Evolutionary conservation across 2,329 filamentous ascomycete genomes (phyloP).

Genomic region (Neofusicoccum umdonicola): DNA sequence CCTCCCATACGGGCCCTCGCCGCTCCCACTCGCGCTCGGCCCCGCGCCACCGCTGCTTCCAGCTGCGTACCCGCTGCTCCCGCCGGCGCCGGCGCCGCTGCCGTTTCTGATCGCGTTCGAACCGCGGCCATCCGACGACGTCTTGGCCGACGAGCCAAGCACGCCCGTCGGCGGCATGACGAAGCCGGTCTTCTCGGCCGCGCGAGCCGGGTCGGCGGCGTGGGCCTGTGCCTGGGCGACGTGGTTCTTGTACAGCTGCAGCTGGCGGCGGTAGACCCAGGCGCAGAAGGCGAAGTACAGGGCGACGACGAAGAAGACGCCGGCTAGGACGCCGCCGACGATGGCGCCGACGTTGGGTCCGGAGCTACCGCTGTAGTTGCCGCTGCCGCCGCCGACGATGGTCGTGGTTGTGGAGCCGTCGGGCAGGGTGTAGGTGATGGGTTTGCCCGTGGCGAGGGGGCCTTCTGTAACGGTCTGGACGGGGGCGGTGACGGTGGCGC

Average conservation of each 20-base stretch:
- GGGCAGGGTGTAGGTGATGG: constrained; percentile 67
- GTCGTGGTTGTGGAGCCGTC: constrained; percentile 36
- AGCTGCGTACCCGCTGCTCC: constrained; percentile 33
- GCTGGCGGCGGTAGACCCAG: constrained; percentile 71
- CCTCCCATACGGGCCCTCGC: constrained; percentile 20
- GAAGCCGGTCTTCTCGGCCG: constrained; percentile 32
- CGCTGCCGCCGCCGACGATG: constrained; percentile 30
- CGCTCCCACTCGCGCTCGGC: not conserved
- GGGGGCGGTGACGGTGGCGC: constrained; percentile 68
- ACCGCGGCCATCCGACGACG: not conserved
- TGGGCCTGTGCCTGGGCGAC: constrained; percentile 64
- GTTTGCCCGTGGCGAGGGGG: constrained; percentile 67
- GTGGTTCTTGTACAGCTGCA: constrained; percentile 68
- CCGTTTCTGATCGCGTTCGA: constrained; percentile 15
- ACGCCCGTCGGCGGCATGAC: constrained; percentile 23
- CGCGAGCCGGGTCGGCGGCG: constrained; percentile 42
- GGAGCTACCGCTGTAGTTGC: constrained; percentile 20
- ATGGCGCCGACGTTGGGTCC: constrained; percentile 55
- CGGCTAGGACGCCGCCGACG: constrained; percentile 61
- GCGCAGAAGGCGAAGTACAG: constrained; percentile 68
- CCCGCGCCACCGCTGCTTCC: constrained; percentile 10
- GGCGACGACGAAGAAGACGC: constrained; percentile 60
- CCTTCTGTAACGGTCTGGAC: constrained; percentile 62
- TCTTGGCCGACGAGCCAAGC: constrained; percentile 24
- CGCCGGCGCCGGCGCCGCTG: constrained; percentile 23